These are phyloP conservation scores for Colletotrichum musae DNA, from an alignment of 2,329 filamentous ascomycete species.

Conservation along the genomic window DNA sequence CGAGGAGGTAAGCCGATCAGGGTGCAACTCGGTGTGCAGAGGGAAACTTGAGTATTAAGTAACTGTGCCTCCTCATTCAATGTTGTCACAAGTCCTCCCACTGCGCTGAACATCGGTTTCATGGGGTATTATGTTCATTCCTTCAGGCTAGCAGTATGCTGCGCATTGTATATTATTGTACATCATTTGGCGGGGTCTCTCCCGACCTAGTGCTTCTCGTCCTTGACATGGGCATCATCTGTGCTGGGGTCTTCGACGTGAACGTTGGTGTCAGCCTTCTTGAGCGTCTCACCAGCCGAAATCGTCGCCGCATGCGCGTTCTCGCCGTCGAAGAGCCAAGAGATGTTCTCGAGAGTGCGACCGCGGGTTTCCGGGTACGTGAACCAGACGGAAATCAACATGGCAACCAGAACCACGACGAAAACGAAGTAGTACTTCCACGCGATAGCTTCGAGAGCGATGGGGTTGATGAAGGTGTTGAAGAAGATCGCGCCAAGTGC, in stretches of 20 bases:
- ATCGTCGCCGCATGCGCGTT: constrained; percentile 8
- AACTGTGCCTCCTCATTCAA: too few species aligned
- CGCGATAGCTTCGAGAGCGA: constrained; percentile 54
- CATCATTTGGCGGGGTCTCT: not conserved
- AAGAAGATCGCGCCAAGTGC: constrained; percentile 52
- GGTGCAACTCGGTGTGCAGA: too few species aligned
- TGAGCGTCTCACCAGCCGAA: not conserved
- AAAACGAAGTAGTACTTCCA: constrained; percentile 62
- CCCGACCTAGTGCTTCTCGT: not conserved
- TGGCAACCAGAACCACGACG: constrained; percentile 64
- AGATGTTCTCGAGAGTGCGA: constrained; percentile 39
- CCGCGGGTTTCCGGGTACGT: constrained; percentile 41
- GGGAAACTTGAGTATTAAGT: too few species aligned
- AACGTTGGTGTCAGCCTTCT: constrained; percentile 1
- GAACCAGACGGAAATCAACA: constrained; percentile 33
- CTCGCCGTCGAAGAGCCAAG: constrained; percentile 26
- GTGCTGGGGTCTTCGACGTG: constrained; percentile 12
- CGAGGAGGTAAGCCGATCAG: too few species aligned
- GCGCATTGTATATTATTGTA: not conserved
- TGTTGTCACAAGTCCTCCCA: too few species aligned
- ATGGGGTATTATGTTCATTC: too few species aligned
- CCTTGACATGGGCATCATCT: not conserved
- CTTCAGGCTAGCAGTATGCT: too few species aligned
- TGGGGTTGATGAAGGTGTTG: constrained; percentile 61
- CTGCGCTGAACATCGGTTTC: too few species aligned